These are phyloP conservation scores for Colletotrichum spinosum DNA, from an alignment of 2,329 filamentous ascomycete genomes.

Conservation along the genomic window DNA sequence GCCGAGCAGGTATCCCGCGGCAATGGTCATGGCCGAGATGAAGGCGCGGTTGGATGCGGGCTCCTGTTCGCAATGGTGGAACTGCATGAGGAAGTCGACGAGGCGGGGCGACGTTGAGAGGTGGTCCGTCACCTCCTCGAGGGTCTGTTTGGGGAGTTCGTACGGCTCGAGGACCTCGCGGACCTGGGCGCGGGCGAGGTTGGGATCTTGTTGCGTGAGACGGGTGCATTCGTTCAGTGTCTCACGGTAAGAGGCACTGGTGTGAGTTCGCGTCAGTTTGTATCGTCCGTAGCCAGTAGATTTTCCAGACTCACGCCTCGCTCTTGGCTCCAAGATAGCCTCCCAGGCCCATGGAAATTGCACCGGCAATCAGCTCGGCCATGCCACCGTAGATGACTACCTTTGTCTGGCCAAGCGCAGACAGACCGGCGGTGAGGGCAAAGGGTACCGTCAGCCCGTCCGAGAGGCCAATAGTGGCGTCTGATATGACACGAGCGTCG, in stretches of 20 bases:
- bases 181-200: constrained; percentile 54
- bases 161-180: constrained; percentile 64
- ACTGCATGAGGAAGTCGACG: constrained; percentile 71
- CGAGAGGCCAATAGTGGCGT: constrained; percentile 72
- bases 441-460: constrained; percentile 86
- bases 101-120: constrained; percentile 51
- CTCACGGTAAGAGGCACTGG: constrained; percentile 38
- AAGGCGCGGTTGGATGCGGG: constrained; percentile 57
- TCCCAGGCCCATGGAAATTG: constrained; percentile 82
- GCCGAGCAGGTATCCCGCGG: constrained; percentile 76
- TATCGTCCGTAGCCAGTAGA: too few species aligned
- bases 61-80: constrained; percentile 63
- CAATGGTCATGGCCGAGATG: constrained; percentile 73
- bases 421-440: constrained; percentile 80
- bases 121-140: constrained; percentile 36
- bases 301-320: constrained; percentile 48
- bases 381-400: constrained; percentile 79
- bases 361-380: constrained; percentile 80
- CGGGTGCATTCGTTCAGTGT: constrained; percentile 53
- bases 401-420: constrained; percentile 71
- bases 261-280: too few species aligned
- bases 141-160: constrained; percentile 52
- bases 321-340: constrained; percentile 76
- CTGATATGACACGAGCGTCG: constrained; percentile 40
- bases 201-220: constrained; percentile 57